Evolutionary conservation across 768 basidiomycete genomes (phyloP).

Genomic region (Basidioascus undulatus): DNA sequence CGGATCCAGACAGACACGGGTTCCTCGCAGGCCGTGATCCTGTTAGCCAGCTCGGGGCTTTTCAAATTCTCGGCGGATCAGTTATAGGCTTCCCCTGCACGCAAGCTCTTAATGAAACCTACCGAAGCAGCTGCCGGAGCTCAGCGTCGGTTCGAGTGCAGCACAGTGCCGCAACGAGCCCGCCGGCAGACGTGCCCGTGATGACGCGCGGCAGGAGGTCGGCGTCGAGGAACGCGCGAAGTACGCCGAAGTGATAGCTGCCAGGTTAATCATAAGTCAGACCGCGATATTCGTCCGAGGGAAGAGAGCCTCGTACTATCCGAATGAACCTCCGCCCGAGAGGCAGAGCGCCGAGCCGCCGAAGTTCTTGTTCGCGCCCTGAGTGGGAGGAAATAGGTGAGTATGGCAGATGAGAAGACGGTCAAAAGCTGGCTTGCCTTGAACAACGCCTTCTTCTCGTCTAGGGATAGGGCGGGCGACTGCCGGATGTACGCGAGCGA

Average conservation of each 20-base stretch:
- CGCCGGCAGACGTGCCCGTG: conserved; percentile 85
- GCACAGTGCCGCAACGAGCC: conserved; percentile 37
- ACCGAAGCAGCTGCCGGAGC: conserved; percentile 42
- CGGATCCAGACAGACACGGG: conserved; percentile 36
- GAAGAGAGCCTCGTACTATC: conserved; percentile 40
- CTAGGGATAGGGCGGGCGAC: conserved; percentile 41
- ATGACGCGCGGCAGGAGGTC: conserved; percentile 71
- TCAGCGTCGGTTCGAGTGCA: conserved; percentile 81
- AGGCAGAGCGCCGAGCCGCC: conserved; percentile 80
- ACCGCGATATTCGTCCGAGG: not conserved
- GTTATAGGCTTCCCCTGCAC: too few species aligned
- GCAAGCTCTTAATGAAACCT: too few species aligned
- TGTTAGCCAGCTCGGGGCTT: conserved; percentile 63
- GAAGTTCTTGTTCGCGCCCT: conserved; percentile 69
- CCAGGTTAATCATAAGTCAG: not conserved
- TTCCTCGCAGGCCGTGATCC: conserved; percentile 37
- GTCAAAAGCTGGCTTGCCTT: too few species aligned
- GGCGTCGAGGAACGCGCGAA: conserved; percentile 74
- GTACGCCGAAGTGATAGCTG: conserved; percentile 66
- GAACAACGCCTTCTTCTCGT: conserved; percentile 85
- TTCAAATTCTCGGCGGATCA: too few species aligned
- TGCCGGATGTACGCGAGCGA: conserved; percentile 55
- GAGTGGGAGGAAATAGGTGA: too few species aligned
- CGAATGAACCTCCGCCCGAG: conserved; percentile 86
- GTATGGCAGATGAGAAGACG: too few species aligned